Percentiles rank a stretch among this genome's conserved stretches.
phyloP scores from a whole-genome alignment of 352 stramenopile species.

The Phytophthora gonapodyides region DNA sequence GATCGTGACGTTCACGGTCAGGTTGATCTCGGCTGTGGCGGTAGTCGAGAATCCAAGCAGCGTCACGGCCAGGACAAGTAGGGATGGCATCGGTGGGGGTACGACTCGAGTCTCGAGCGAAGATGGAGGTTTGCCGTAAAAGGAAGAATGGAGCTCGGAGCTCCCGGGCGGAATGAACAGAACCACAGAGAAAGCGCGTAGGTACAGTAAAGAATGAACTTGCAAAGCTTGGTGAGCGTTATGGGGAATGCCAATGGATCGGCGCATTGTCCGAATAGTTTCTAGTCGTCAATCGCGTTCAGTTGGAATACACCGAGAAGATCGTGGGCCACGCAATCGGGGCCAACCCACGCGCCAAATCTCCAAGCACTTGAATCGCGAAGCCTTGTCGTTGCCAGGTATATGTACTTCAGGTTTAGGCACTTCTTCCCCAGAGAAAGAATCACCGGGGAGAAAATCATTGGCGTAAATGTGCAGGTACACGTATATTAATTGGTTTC shows the following conservation, averaged over 20 bases:
- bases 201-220: background rate
- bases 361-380: too few relatives aligned
- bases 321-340: too few relatives aligned
- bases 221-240: constrained; percentile 32
- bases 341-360: too few relatives aligned
- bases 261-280: constrained; percentile 14
- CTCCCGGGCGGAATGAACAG: constrained; percentile 1
- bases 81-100: background rate
- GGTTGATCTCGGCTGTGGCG: constrained; percentile 8
- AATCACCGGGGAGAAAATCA: too few relatives aligned
- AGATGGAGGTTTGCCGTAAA: constrained; percentile 13
- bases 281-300: constrained; percentile 15
- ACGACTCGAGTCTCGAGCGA: background rate
- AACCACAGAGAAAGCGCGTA: constrained; percentile 1
- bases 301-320: background rate
- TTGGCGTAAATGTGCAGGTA: too few relatives aligned
- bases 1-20: constrained; percentile 9
- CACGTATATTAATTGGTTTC: too few relatives aligned
- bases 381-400: too few relatives aligned
- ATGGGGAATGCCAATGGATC: constrained; percentile 24
- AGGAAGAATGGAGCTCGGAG: constrained; percentile 28
- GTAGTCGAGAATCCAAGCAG: constrained; percentile 14
- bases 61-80: constrained; percentile 18
- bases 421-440: too few relatives aligned
- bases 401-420: too few relatives aligned